Conservation (phyloP, 306 rosid species). For the Vachellia pachyceras region DNA sequence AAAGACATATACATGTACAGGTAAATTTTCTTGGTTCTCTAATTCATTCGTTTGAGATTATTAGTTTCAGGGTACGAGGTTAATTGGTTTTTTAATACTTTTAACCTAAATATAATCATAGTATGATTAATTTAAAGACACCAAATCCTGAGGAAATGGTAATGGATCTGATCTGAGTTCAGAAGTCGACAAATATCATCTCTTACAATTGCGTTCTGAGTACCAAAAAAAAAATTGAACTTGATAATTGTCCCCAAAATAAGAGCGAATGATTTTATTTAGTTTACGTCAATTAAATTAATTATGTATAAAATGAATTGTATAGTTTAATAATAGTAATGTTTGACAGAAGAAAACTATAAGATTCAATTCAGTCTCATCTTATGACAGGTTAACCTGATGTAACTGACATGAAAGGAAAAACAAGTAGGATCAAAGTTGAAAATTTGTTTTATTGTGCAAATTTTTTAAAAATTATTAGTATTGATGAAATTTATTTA, state of each 20-base stretch:
- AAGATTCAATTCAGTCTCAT: neutral
- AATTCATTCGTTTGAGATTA: neutral
- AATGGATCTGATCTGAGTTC: neutral
- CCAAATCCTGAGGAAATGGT: neutral
- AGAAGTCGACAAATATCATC: neutral
- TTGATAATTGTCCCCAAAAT: neutral
- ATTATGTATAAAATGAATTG: neutral
- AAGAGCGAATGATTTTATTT: neutral
- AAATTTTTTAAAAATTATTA: too few species aligned
- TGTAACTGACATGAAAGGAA: too few species aligned
- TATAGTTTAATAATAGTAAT: too few species aligned
- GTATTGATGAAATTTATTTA: too few species aligned
- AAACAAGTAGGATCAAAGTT: neutral
- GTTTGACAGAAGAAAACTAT: neutral
- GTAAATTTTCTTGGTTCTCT: conserved; percentile 43
- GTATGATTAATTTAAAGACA: conserved; percentile 21
- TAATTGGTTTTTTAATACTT: neutral
- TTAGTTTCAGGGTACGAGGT: neutral
- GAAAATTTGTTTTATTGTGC: neutral
- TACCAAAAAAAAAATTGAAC: neutral
- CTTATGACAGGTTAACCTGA: neutral
- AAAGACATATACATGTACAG: conserved; percentile 95
- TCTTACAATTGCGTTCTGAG: too few species aligned
- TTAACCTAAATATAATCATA: neutral
- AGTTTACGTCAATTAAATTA: neutral